Base-by-base conservation (phyloP, 306 rosid genomes). In the Malus fusca region DNA sequence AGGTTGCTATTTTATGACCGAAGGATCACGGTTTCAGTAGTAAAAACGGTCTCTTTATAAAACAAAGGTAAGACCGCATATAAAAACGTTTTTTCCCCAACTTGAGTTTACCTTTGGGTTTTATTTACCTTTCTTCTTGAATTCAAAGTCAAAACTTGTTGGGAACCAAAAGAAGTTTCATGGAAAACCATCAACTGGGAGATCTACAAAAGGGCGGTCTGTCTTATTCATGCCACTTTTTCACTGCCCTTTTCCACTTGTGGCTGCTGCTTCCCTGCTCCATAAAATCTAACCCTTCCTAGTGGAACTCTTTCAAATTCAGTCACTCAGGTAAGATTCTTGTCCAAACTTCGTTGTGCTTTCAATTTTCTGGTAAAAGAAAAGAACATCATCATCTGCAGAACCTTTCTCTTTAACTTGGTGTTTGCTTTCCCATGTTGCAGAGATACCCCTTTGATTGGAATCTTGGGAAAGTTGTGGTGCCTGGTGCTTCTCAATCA, bases 401-500 rank as follows among this genome's bases (percentile, higher is more conserved):
- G 55, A 17, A 31, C 28, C 62, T 56, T 70, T 73, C 51, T 56
- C 76, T 31, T 84, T 66, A 53, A 26, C 80, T 67, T 26, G 28
- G 65, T 77, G 52, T 64, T 64, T 82, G 48, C 63, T 68, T 76
- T 66, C 64, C 75, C 69, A 51, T 76, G 82, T 83, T 83, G 66
- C 79, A 85, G 84, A 85, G 84, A 75, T 73, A 53, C 46, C 71
- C 52, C 69, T 73, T 48, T 79, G 21, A 4, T 51, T 51, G 59
- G 85, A 83, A 82, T 73, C 84, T 77, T 74, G 58, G 80, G 44
- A 74, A 84, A 87, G 82, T 46, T 40, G 78, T 76, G 72, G 43
- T 68, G 44, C 82, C 74, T 72, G 80, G 73, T 61, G 81, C 63
- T 78, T 80, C 82, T 82, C 76, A 75, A 83, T 81, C 90, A 52